These are phyloP conservation scores for Puccinia hordei DNA, from an alignment of 1,284 basidiomycete species.

Conservation along the genomic window DNA sequence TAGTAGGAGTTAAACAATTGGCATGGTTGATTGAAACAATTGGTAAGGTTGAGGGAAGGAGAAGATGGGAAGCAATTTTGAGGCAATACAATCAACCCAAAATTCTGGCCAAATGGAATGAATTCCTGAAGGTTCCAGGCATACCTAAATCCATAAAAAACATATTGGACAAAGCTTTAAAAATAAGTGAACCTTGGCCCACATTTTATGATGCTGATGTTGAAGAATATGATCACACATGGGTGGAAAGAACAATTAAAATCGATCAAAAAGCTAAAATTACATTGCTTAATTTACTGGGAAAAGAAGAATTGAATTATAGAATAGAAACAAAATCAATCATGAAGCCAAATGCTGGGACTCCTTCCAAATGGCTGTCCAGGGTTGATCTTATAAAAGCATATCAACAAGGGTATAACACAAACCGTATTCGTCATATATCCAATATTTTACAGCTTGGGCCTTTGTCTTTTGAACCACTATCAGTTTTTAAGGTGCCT, in stretches of 20 bases:
- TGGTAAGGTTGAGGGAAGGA: not conserved
- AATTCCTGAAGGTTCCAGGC: not conserved
- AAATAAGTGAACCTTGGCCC: not conserved
- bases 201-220: not conserved
- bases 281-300: not conserved
- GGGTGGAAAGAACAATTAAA: too few species aligned
- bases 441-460: not conserved
- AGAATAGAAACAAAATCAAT: not conserved
- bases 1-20: too few species aligned
- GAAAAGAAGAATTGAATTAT: not conserved
- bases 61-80: not conserved
- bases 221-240: not conserved
- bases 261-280: not conserved
- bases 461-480: not conserved
- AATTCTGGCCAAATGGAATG: not conserved
- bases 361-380: not conserved
- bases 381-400: not conserved
- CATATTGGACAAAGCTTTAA: not conserved
- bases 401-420: not conserved
- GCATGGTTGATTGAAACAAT: not conserved
- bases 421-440: not conserved
- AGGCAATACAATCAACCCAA: not conserved
- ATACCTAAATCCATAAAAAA: too few species aligned
- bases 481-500: too few species aligned
- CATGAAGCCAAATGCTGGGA: not conserved